phyloP scores from a whole-genome alignment of 352 stramenopile species.

The Phytophthora crassamura region DNA sequence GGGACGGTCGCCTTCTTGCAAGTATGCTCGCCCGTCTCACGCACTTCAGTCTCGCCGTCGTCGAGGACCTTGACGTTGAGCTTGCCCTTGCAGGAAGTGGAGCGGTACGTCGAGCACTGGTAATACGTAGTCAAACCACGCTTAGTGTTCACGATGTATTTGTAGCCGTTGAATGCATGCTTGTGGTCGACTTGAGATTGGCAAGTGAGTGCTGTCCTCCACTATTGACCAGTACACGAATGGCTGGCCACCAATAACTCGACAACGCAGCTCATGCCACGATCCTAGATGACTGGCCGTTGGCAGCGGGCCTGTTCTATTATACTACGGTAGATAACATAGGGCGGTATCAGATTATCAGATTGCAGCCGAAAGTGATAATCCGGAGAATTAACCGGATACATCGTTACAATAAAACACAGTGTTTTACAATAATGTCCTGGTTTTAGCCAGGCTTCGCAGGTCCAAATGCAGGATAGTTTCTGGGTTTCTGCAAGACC shows the following conservation, averaged over 20 bases:
- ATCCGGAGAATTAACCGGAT: too few species aligned
- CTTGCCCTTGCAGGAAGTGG: conserved; percentile 1
- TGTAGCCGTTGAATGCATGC: not conserved
- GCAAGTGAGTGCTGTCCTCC: too few species aligned
- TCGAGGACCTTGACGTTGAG: not conserved
- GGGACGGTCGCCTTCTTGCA: not conserved
- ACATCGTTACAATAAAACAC: not conserved
- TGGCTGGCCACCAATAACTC: too few species aligned
- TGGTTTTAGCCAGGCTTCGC: not conserved
- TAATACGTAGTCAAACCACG: not conserved
- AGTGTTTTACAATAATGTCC: not conserved
- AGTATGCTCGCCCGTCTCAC: not conserved
- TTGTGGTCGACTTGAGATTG: not conserved
- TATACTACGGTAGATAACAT: too few species aligned
- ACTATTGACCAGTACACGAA: too few species aligned
- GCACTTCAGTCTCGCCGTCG: not conserved
- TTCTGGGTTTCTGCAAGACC: conserved; percentile 1
- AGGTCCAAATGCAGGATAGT: not conserved
- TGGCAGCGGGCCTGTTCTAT: not conserved
- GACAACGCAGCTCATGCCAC: not conserved
- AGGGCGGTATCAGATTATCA: too few species aligned
- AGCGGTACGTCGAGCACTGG: conserved; percentile 1
- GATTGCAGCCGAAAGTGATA: too few species aligned
- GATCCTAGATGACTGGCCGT: not conserved
- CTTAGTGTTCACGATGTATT: not conserved